phyloP scores from a whole-genome alignment of 2,329 filamentous ascomycete genomes.

The Colletotrichum sublineola region DNA sequence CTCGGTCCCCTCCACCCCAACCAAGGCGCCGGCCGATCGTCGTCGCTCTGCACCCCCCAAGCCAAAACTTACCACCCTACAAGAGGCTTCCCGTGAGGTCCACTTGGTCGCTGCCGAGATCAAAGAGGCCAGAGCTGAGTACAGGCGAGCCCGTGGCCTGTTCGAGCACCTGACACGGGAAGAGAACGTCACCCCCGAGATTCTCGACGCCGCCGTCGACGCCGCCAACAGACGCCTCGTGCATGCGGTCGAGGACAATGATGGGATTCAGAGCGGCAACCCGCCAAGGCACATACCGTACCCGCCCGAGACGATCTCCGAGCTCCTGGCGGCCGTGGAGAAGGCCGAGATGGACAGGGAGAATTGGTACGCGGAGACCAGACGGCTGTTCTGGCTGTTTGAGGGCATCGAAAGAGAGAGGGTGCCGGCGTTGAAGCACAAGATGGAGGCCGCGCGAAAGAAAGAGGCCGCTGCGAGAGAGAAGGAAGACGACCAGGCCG shows the following conservation, averaged over 20 bases:
- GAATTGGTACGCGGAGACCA: neutral
- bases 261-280: neutral
- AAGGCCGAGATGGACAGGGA: constrained; percentile 1
- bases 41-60: neutral
- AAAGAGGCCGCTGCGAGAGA: neutral
- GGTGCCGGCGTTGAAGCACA: neutral
- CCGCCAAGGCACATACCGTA: neutral
- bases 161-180: constrained; percentile 9
- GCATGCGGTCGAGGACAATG: constrained; percentile 3
- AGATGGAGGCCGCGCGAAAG: neutral
- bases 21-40: constrained; percentile 10
- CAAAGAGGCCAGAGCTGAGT: neutral
- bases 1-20: constrained; percentile 15
- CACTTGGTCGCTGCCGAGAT: neutral
- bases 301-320: neutral
- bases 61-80: neutral
- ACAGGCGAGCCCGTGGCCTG: neutral
- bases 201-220: constrained; percentile 15
- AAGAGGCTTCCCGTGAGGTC: neutral
- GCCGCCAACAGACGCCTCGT: neutral
- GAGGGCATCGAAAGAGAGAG: neutral
- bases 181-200: neutral
- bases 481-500: neutral
- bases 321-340: constrained; percentile 4
- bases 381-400: neutral